Percentiles rank a stretch among this genome's conserved stretches.
phyloP scores from a whole-genome alignment of 148 eudicot genomes.

The Linanthus parryae region DNA sequence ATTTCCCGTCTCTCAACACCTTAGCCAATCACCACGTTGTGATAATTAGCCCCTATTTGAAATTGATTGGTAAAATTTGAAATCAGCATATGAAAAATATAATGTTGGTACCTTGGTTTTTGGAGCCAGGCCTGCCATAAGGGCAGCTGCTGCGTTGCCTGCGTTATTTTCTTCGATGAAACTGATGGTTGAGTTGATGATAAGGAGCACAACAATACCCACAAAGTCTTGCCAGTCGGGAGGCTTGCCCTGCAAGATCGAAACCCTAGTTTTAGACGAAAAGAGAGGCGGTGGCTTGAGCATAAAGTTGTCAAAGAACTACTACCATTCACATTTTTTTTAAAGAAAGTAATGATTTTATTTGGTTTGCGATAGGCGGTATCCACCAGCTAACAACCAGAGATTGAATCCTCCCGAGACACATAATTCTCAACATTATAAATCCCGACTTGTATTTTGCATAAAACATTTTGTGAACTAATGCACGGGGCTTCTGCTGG shows the following conservation, averaged over 20 bases:
- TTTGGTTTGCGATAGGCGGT: neutral
- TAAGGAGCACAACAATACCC: constrained; percentile 25
- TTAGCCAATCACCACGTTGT: neutral
- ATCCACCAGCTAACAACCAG: no score
- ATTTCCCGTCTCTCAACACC: constrained; percentile 33
- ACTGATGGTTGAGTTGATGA: constrained; percentile 40
- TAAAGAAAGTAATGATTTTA: no score
- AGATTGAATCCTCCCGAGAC: no score
- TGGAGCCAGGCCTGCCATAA: constrained; percentile 41
- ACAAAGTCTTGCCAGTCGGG: constrained; percentile 41
- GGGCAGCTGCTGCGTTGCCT: constrained; percentile 46
- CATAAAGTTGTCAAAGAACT: no score
- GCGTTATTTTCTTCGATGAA: constrained; percentile 45
- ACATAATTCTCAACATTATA: no score
- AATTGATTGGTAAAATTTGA: neutral
- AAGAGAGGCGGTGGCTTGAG: no score
- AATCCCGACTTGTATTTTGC: no score
- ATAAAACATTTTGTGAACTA: no score
- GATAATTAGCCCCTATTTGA: neutral
- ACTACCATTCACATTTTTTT: no score
- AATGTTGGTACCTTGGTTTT: constrained; percentile 24
- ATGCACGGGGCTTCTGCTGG: no score
- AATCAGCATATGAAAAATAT: no score
- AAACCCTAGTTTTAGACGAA: no score
- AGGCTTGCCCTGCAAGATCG: constrained; percentile 24